A percentile compares a stretch with the other conserved stretches of the same genome.
phyloP scores from a whole-genome alignment of 805 yeast genomes.

The Saccharomycopsis capsularis region DNA sequence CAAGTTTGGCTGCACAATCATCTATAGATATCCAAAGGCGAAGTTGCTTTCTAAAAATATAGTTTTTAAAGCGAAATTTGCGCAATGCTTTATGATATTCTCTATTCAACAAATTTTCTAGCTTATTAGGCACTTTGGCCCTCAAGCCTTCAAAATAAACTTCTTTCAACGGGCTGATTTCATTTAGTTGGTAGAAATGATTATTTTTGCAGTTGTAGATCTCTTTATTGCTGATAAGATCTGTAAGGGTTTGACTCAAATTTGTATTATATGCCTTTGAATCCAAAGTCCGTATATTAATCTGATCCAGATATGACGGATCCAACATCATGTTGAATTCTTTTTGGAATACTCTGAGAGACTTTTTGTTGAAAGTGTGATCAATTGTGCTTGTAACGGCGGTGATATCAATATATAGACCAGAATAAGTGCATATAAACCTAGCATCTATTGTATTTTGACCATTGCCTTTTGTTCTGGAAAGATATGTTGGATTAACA shows the following conservation, averaged over 20 bases:
- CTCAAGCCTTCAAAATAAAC: slow-evolving; percentile 53
- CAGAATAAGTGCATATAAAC: slow-evolving; percentile 62
- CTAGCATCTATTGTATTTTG: slow-evolving; percentile 63
- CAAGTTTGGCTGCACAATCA: slow-evolving; percentile 4
- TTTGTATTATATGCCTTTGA: slow-evolving; percentile 3
- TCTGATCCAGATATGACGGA: slow-evolving; percentile 1
- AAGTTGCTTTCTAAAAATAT: slow-evolving; percentile 5
- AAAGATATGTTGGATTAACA: slow-evolving; percentile 41
- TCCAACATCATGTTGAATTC: slow-evolving; percentile 13
- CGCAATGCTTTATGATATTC: slow-evolving; percentile 9
- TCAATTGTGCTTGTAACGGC: slow-evolving; percentile 36
- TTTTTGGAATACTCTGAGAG: not conserved
- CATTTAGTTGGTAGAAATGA: slow-evolving; percentile 44
- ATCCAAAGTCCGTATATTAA: not conserved
- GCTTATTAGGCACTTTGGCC: slow-evolving; percentile 47
- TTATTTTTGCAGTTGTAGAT: slow-evolving; percentile 51
- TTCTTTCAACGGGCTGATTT: slow-evolving; percentile 44
- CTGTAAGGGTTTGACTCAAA: slow-evolving; percentile 28
- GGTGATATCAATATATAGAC: slow-evolving; percentile 66
- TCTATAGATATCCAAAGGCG: slow-evolving; percentile 12
- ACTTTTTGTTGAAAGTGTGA: slow-evolving; percentile 1
- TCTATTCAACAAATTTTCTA: slow-evolving; percentile 22
- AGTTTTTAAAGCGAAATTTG: slow-evolving; percentile 3
- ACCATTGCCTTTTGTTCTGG: slow-evolving; percentile 50
- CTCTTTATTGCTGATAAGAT: slow-evolving; percentile 27